Conservation (phyloP, 1,284 basidiomycete species). For the Moniliophthora roreri region DNA sequence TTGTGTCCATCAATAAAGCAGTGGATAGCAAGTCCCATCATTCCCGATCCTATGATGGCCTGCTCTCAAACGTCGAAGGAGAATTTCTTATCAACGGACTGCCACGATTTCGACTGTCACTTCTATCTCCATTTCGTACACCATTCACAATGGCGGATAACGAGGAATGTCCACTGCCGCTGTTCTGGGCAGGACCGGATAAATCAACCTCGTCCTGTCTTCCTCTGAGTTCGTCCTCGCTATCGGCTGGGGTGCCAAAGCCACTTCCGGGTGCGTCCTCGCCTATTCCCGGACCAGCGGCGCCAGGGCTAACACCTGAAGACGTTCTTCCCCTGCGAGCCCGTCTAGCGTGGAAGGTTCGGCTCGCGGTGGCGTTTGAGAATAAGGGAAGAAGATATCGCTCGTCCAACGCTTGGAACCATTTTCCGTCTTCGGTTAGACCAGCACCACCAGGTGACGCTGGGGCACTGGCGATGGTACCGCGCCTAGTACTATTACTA, state of each 20-base stretch:
- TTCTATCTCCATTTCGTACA: slow-evolving; percentile 3
- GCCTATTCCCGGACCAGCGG: slow-evolving; percentile 14
- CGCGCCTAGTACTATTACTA: slow-evolving; percentile 2
- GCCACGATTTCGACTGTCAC: slow-evolving; percentile 56
- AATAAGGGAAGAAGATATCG: slow-evolving; percentile 93
- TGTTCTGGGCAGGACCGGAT: background rate
- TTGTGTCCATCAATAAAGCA: too few species aligned
- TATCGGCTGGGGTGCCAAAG: slow-evolving; percentile 48
- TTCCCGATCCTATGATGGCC: slow-evolving; percentile 1
- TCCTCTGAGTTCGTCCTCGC: slow-evolving; percentile 50
- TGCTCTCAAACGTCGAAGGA: slow-evolving; percentile 28
- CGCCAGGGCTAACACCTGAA: slow-evolving; percentile 2
- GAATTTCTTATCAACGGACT: slow-evolving; percentile 52
- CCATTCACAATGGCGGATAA: slow-evolving; percentile 4
- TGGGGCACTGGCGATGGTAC: slow-evolving; percentile 12
- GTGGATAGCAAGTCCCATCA: background rate
- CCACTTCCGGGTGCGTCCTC: slow-evolving; percentile 28
- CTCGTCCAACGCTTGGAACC: slow-evolving; percentile 97
- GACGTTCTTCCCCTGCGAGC: slow-evolving; percentile 44
- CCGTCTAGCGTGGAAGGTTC: slow-evolving; percentile 82
- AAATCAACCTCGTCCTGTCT: slow-evolving; percentile 36
- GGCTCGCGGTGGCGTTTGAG: slow-evolving; percentile 89
- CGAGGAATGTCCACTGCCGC: slow-evolving; percentile 17
- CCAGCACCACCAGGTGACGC: slow-evolving; percentile 17
- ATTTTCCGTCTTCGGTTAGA: slow-evolving; percentile 69